phyloP scores from a whole-genome alignment of 352 stramenopile species.

The Albugo candida region DNA sequence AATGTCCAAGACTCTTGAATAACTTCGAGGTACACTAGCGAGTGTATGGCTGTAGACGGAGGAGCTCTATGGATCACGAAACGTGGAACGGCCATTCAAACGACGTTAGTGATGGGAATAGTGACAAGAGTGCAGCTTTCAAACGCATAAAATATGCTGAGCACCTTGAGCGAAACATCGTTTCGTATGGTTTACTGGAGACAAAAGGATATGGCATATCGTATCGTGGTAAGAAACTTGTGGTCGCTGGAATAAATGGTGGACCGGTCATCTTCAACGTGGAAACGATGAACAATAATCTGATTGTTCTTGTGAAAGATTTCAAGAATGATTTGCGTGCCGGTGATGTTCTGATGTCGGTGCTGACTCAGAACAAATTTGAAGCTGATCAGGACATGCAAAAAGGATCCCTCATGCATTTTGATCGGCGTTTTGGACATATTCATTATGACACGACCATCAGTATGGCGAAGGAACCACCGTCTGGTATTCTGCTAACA shows the following conservation, averaged over 20 bases:
- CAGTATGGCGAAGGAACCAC: neutral
- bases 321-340: neutral
- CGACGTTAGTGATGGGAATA: neutral
- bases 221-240: neutral
- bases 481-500: neutral
- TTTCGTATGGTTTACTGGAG: neutral
- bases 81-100: neutral
- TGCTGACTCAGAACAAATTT: neutral
- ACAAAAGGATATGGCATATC: neutral
- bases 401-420: neutral
- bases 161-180: neutral
- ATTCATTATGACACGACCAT: neutral
- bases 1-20: neutral
- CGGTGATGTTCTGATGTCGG: neutral
- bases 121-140: neutral
- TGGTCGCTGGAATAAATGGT: neutral
- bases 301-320: neutral
- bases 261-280: neutral
- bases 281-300: neutral
- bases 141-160: neutral
- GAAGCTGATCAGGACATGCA: neutral
- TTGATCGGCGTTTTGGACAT: neutral
- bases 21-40: neutral
- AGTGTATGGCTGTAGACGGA: neutral
- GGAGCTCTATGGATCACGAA: neutral